Conservation (phyloP, 306 rosid genomes). For the Echinosophora koreensis region DNA sequence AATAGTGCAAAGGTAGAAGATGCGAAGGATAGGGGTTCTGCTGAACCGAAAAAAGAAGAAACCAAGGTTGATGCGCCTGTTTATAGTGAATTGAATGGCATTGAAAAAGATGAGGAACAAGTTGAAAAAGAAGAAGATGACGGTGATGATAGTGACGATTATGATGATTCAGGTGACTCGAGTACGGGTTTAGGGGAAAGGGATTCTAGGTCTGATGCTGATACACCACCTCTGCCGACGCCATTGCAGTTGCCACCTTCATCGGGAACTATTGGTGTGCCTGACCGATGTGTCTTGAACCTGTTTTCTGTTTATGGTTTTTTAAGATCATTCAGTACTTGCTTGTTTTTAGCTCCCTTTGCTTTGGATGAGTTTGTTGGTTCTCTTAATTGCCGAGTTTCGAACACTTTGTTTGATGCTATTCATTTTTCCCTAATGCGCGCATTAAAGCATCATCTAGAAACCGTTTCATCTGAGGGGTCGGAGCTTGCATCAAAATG, state of each 20-base stretch:
- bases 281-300: conserved; percentile 74
- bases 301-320: conserved; percentile 87
- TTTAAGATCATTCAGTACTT: conserved; percentile 76
- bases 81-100: conserved; percentile 47
- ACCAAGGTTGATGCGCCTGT: conserved; percentile 46
- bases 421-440: conserved; percentile 83
- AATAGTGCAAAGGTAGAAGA: conserved; percentile 14
- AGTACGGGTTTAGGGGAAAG: conserved; percentile 43
- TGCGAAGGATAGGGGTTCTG: conserved; percentile 32
- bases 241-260: conserved; percentile 74
- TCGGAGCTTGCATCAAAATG: conserved; percentile 76
- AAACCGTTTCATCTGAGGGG: conserved; percentile 69
- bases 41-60: conserved; percentile 36
- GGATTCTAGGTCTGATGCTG: conserved; percentile 50
- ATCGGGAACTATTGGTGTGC: conserved; percentile 83
- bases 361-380: conserved; percentile 95
- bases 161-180: conserved; percentile 61
- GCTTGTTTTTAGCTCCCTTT: conserved; percentile 76
- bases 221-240: conserved; percentile 52
- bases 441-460: conserved; percentile 74
- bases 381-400: conserved; percentile 64
- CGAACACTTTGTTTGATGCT: conserved; percentile 76
- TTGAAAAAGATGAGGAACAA: conserved; percentile 47
- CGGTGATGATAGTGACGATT: conserved; percentile 54
- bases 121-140: conserved; percentile 49